phyloP scores from a whole-genome alignment of 768 basidiomycete species.

The Lactarius hatsudake region DNA sequence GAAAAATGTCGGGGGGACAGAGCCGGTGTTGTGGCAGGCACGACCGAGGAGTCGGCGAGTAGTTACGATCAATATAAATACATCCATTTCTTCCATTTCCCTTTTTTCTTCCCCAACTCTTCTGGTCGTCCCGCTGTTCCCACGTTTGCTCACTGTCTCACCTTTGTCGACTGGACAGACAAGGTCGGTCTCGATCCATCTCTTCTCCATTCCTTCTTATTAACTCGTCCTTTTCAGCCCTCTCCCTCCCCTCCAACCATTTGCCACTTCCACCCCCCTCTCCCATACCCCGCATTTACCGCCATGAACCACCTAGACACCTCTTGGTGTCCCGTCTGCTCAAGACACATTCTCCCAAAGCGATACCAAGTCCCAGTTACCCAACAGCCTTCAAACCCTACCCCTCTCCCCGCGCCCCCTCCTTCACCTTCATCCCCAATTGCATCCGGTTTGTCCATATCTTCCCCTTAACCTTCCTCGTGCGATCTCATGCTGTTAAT shows the following conservation, averaged over 20 bases:
- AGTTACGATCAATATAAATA: constrained; percentile 19
- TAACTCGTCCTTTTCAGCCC: constrained; percentile 10
- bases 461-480: constrained; percentile 5
- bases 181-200: constrained; percentile 23
- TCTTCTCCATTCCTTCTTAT: constrained; percentile 9
- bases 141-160: constrained; percentile 13
- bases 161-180: constrained; percentile 14
- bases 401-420: constrained; percentile 39
- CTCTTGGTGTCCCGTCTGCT: constrained; percentile 80
- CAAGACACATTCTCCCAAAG: constrained; percentile 77
- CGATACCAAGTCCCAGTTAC: constrained; percentile 52
- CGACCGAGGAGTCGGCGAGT: constrained; percentile 19
- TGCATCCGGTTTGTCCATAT: constrained; percentile 38
- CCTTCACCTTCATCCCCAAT: constrained; percentile 39
- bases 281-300: not conserved
- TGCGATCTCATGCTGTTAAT: constrained; percentile 27
- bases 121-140: constrained; percentile 17
- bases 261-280: not conserved
- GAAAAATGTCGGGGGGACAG: constrained; percentile 15
- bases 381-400: constrained; percentile 29
- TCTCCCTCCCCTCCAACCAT: not conserved
- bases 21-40: constrained; percentile 21
- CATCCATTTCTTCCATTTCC: constrained; percentile 22
- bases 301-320: constrained; percentile 48
- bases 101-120: constrained; percentile 25